These are phyloP conservation scores for Lactifluus subvellereus DNA, from an alignment of 768 basidiomycete genomes.

Conservation along the genomic window DNA sequence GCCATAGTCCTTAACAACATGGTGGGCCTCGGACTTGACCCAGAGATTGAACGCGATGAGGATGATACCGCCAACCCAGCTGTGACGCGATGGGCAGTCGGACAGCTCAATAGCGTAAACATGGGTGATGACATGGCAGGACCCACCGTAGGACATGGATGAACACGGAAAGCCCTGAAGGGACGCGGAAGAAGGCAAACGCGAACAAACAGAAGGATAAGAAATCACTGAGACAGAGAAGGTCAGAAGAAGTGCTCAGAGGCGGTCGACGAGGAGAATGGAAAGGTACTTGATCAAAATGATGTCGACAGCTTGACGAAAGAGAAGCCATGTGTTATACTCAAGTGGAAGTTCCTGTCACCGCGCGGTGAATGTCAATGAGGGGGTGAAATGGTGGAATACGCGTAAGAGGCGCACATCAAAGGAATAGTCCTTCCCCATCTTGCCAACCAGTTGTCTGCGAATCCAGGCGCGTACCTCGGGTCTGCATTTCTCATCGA, in stretches of 20 bases:
- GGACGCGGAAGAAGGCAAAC: slow-evolving; percentile 86
- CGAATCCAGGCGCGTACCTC: slow-evolving; percentile 75
- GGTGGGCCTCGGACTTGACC: slow-evolving; percentile 97
- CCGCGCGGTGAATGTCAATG: not conserved
- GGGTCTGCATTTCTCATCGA: slow-evolving; percentile 67
- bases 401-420: slow-evolving; percentile 51
- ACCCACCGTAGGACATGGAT: slow-evolving; percentile 74
- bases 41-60: slow-evolving; percentile 94
- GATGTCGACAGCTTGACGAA: slow-evolving; percentile 92
- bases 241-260: not conserved
- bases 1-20: slow-evolving; percentile 96
- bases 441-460: slow-evolving; percentile 81
- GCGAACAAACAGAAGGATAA: slow-evolving; percentile 93
- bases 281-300: slow-evolving; percentile 83
- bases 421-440: slow-evolving; percentile 92
- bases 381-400: slow-evolving; percentile 8
- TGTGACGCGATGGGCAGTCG: slow-evolving; percentile 27
- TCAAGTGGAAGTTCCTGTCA: slow-evolving; percentile 79
- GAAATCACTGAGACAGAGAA: slow-evolving; percentile 63
- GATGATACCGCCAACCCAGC: slow-evolving; percentile 82
- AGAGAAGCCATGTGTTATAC: slow-evolving; percentile 95
- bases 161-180: slow-evolving; percentile 61
- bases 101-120: slow-evolving; percentile 7
- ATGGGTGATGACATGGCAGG: not conserved
- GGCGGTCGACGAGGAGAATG: not conserved